Evolutionary conservation across 2,329 filamentous ascomycete genomes (phyloP).

Genomic region (Chaetomium olivaceum): DNA sequence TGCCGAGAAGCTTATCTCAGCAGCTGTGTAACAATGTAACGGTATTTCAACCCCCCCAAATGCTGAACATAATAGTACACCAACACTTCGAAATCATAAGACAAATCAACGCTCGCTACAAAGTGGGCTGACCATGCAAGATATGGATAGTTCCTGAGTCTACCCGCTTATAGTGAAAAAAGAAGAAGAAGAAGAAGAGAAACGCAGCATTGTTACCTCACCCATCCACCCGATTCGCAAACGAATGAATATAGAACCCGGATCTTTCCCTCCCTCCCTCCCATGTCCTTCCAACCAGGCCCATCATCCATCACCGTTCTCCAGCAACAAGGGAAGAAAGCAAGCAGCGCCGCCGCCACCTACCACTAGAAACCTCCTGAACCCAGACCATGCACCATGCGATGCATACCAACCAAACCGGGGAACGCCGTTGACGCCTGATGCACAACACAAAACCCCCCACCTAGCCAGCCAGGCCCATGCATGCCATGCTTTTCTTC

Average conservation of each 20-base stretch:
- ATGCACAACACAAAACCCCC: not conserved
- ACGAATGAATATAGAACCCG: not conserved
- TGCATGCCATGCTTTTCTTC: not conserved
- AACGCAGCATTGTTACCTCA: not conserved
- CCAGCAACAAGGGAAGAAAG: not conserved
- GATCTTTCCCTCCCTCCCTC: not conserved
- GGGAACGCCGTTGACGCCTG: not conserved
- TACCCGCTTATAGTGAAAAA: not conserved
- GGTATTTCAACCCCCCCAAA: not conserved
- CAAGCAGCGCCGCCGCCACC: not conserved
- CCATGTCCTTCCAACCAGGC: too few relatives aligned
- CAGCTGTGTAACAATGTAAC: not conserved
- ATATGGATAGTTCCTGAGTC: not conserved
- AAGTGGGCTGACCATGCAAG: not conserved
- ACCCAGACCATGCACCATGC: not conserved
- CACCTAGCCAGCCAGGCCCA: not conserved
- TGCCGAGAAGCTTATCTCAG: not conserved
- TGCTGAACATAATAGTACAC: not conserved
- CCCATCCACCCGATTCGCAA: not conserved
- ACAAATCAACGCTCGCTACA: not conserved
- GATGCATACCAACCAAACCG: not conserved
- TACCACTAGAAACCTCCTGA: not conserved
- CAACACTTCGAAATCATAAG: not conserved
- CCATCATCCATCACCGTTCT: not conserved
- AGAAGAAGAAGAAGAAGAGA: not conserved